These are phyloP conservation scores for Karstenula rhodostoma DNA, from an alignment of 2,329 filamentous ascomycete genomes.

Conservation along the genomic window DNA sequence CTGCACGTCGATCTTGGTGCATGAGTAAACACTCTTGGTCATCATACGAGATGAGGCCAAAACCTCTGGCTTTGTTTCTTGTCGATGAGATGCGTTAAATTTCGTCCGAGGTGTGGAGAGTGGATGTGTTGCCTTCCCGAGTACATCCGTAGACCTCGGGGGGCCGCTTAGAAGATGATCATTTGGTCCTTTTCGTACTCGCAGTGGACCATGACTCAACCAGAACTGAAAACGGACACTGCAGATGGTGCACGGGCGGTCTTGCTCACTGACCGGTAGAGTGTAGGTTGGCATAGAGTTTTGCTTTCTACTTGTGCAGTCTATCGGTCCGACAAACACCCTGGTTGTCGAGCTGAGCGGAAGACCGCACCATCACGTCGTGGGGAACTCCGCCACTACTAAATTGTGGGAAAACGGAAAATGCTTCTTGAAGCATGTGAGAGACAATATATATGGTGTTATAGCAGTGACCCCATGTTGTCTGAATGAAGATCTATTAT, in stretches of 20 bases:
- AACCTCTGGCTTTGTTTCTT: background rate
- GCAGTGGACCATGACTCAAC: background rate
- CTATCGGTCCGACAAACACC: conserved; percentile 10
- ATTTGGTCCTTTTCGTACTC: background rate
- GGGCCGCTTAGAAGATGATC: background rate
- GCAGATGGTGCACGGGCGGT: background rate
- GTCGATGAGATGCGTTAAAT: background rate
- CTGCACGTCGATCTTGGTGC: background rate
- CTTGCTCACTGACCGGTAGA: background rate
- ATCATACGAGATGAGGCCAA: conserved; percentile 2
- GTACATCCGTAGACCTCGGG: background rate
- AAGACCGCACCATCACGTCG: background rate
- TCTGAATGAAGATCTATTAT: background rate
- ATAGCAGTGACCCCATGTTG: background rate
- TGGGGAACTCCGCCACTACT: background rate
- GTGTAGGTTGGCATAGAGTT: background rate
- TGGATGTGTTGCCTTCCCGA: background rate
- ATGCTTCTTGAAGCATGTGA: background rate
- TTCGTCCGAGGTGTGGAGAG: background rate
- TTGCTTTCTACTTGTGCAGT: background rate
- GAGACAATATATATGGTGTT: background rate
- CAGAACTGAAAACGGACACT: background rate
- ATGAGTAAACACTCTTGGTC: background rate
- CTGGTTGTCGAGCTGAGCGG: conserved; percentile 10
- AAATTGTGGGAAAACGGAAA: background rate